Conservation (phyloP, 345 rosid genomes). For the Psidium friedrichsthalianum region DNA sequence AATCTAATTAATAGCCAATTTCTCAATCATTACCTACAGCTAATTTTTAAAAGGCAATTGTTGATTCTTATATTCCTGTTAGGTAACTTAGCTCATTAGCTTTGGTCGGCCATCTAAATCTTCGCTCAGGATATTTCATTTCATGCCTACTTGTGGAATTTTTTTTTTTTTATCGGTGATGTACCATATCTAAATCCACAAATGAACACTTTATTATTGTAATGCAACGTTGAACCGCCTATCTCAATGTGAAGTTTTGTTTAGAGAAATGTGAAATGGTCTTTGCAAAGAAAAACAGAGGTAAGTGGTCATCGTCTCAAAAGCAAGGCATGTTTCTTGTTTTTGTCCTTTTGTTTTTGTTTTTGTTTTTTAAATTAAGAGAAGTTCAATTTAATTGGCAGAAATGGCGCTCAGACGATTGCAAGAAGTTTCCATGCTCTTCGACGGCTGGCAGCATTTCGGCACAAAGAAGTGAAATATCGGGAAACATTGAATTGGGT, state of each 20-base stretch:
- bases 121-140: neutral
- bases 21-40: neutral
- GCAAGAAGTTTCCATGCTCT: neutral
- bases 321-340: neutral
- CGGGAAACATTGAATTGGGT: neutral
- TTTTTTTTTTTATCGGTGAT: no score
- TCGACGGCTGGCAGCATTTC: neutral
- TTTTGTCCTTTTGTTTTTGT: neutral
- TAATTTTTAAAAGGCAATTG: neutral
- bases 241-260: neutral
- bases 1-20: neutral
- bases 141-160: neutral
- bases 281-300: neutral
- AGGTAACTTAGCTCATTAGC: neutral
- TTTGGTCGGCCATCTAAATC: neutral
- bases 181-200: no score
- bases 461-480: neutral
- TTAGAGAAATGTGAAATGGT: neutral
- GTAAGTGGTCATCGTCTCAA: neutral
- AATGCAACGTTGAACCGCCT: neutral
- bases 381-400: accelerated
- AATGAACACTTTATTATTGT: neutral
- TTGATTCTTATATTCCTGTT: neutral
- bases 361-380: neutral
- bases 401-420: neutral